These are phyloP conservation scores for Aquanectria penicillioides DNA, from an alignment of 2,329 filamentous ascomycete genomes.

Conservation along the genomic window DNA sequence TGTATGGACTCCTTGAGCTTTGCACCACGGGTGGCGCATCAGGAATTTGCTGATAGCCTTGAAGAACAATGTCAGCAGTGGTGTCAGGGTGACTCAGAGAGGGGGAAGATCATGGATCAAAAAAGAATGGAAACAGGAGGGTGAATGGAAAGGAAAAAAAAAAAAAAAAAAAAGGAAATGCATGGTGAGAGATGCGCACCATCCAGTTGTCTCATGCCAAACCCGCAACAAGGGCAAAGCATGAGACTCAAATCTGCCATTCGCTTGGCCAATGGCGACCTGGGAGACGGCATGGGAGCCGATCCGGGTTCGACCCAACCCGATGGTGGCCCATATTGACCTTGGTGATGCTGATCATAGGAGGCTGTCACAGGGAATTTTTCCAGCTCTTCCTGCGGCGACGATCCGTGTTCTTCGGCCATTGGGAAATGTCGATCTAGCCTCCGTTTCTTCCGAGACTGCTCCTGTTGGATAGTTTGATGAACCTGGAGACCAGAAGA, in stretches of 20 bases:
- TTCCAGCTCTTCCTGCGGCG: slow-evolving; percentile 44
- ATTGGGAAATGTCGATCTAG: slow-evolving; percentile 45
- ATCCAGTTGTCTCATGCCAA: slow-evolving; percentile 39
- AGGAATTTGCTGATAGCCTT: slow-evolving; percentile 50
- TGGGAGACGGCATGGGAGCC: slow-evolving; percentile 35
- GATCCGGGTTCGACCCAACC: slow-evolving; percentile 36
- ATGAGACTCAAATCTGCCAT: slow-evolving; percentile 43
- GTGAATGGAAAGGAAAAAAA: neutral
- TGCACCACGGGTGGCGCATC: slow-evolving; percentile 39
- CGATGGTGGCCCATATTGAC: slow-evolving; percentile 32
- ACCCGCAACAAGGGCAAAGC: slow-evolving; percentile 47
- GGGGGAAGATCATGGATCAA: neutral
- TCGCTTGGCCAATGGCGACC: slow-evolving; percentile 40
- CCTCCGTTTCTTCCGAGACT: slow-evolving; percentile 47
- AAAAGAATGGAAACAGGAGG: no score
- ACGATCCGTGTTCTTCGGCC: slow-evolving; percentile 36
- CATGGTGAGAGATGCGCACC: no score
- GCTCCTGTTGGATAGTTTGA: slow-evolving; percentile 37
- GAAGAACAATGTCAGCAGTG: slow-evolving; percentile 14
- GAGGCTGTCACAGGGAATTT: slow-evolving; percentile 40
- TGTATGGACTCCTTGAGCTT: slow-evolving; percentile 45
- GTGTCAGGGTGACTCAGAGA: neutral
- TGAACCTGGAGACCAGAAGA: slow-evolving; percentile 45
- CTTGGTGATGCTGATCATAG: slow-evolving; percentile 34
- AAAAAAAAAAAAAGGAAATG: neutral